Conservation (phyloP, 345 rosid genomes). For the Excoecaria agallocha region DNA sequence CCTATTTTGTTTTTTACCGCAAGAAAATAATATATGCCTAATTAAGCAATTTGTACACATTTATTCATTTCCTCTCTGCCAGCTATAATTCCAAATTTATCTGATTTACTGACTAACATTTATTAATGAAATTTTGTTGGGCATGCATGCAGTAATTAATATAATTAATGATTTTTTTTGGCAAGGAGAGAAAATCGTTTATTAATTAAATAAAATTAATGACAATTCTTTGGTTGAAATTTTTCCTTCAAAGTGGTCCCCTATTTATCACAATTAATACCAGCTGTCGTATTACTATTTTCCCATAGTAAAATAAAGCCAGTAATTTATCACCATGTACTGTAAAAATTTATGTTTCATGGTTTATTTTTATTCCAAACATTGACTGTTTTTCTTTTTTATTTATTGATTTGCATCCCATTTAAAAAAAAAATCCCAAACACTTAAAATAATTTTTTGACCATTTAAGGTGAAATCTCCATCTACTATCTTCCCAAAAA, state of each 20-base stretch:
- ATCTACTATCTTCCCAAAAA: no score
- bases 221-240: neutral
- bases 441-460: no score
- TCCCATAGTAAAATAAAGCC: neutral
- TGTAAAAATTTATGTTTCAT: neutral
- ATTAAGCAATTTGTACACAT: neutral
- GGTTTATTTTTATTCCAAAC: neutral
- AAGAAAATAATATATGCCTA: neutral
- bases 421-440: no score
- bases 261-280: neutral
- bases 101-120: neutral
- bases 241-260: constrained; percentile 1
- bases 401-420: no score
- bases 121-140: neutral
- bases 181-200: no score
- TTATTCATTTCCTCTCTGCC: neutral
- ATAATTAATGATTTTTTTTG: neutral
- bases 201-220: neutral
- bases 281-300: neutral
- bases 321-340: neutral
- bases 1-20: neutral
- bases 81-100: neutral
- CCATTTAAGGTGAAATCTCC: no score
- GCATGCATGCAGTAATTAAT: neutral
- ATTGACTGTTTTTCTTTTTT: neutral